phyloP scores from a whole-genome alignment of 352 stramenopile genomes.

The Globisporangium heterothallicum region DNA sequence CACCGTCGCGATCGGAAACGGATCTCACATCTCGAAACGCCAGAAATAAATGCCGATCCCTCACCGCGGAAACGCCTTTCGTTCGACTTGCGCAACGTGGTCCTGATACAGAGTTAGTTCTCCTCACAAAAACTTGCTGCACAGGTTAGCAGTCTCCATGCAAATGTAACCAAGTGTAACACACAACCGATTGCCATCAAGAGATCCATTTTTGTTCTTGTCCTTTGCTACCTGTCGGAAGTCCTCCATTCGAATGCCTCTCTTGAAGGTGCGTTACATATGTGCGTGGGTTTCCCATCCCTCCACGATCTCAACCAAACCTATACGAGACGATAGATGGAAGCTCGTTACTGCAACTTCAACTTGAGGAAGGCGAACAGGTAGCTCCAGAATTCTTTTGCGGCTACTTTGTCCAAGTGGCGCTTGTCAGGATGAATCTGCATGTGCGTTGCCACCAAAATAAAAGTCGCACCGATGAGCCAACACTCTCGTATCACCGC shows the following conservation, averaged over 20 bases:
- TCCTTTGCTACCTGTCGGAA: background rate
- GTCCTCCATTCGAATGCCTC: background rate
- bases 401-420: constrained; percentile 87
- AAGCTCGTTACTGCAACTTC: constrained; percentile 56
- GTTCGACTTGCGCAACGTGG: no score
- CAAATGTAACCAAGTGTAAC: background rate
- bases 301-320: background rate
- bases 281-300: background rate
- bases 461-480: no score
- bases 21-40: constrained; percentile 25
- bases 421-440: constrained; percentile 89
- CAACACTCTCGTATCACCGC: no score
- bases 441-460: no score
- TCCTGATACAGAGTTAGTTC: no score
- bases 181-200: background rate
- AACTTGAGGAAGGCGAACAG: constrained; percentile 84
- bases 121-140: background rate
- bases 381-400: constrained; percentile 89
- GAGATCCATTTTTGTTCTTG: background rate
- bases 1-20: constrained; percentile 3
- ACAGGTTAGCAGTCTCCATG: background rate
- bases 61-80: no score
- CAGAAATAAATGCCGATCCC: no score
- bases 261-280: background rate
- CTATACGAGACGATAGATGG: background rate